phyloP scores from a whole-genome alignment of 1,284 basidiomycete species.

The Melampsora larici-populina region DNA sequence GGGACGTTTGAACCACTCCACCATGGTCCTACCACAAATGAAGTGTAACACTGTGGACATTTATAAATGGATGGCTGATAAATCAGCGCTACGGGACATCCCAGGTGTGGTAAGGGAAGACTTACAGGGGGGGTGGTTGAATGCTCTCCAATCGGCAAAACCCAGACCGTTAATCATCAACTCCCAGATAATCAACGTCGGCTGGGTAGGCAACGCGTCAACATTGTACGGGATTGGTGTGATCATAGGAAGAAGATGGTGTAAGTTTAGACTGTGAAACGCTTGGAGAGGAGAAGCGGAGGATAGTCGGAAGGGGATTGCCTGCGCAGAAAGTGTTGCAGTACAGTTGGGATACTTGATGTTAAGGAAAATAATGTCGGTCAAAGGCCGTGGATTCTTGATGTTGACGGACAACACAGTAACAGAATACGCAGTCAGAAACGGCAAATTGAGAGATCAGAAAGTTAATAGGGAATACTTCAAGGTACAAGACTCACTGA shows the following conservation, averaged over 20 bases:
- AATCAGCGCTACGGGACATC: not conserved
- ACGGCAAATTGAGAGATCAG: too few species aligned
- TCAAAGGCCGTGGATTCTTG: too few species aligned
- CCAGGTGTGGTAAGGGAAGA: not conserved
- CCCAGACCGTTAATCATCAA: not conserved
- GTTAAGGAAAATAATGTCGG: not conserved
- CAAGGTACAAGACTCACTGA: too few species aligned
- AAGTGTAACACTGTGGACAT: not conserved
- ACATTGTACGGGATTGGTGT: not conserved
- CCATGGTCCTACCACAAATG: not conserved
- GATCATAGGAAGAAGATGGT: not conserved
- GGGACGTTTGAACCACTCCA: not conserved
- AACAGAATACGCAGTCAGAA: too few species aligned
- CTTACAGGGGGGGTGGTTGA: not conserved
- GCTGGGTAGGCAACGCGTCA: not conserved
- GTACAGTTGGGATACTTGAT: not conserved
- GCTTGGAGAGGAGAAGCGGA: not conserved
- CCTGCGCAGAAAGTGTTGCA: conserved; percentile 10
- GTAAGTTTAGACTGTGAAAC: not conserved
- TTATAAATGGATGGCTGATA: not conserved
- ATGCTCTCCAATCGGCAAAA: not conserved
- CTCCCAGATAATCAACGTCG: not conserved
- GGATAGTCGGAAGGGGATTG: not conserved
- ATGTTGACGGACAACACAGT: too few species aligned
- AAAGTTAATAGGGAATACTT: too few species aligned